A percentile compares a stretch with the other conserved stretches of the same genome.
phyloP scores from a whole-genome alignment of 805 yeast species.

The Nakazawaea populi region DNA sequence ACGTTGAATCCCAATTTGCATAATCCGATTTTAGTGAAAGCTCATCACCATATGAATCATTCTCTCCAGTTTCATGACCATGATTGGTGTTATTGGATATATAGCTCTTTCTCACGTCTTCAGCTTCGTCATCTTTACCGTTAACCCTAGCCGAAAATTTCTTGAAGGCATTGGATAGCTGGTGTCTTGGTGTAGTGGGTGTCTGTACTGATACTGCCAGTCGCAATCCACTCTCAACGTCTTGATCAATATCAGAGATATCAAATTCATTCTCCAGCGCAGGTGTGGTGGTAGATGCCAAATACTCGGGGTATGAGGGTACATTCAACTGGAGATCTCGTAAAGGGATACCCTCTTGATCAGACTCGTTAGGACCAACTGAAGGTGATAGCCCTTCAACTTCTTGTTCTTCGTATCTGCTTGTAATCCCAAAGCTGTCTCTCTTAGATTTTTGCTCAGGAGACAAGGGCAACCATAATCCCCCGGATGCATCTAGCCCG shows the following conservation, averaged over 20 bases:
- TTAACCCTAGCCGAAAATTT: constrained; percentile 19
- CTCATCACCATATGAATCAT: constrained; percentile 8
- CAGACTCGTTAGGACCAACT: constrained; percentile 3
- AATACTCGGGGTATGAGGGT: constrained; percentile 11
- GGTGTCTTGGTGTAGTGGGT: constrained; percentile 14
- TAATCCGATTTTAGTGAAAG: constrained; percentile 2
- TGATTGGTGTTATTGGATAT: background rate
- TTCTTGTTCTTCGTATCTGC: background rate
- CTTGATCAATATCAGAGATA: background rate
- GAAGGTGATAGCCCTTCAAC: background rate
- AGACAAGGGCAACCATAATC: constrained; percentile 9
- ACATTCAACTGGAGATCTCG: constrained; percentile 9
- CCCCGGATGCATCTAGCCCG: background rate
- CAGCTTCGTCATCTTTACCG: constrained; percentile 15
- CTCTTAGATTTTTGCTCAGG: background rate
- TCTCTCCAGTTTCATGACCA: background rate
- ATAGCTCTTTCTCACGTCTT: background rate
- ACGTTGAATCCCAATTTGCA: background rate
- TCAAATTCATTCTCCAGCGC: background rate
- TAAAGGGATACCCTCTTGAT: constrained; percentile 10
- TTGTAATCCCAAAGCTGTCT: background rate
- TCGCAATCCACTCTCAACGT: constrained; percentile 2
- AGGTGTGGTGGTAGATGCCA: constrained; percentile 9
- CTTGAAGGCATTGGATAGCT: constrained; percentile 17
- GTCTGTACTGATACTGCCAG: background rate